Evolutionary conservation across 2,329 filamentous ascomycete species (phyloP), one percentile per base, ranked within the genome.

Genomic region (Penicillium janthinellum): DNA sequence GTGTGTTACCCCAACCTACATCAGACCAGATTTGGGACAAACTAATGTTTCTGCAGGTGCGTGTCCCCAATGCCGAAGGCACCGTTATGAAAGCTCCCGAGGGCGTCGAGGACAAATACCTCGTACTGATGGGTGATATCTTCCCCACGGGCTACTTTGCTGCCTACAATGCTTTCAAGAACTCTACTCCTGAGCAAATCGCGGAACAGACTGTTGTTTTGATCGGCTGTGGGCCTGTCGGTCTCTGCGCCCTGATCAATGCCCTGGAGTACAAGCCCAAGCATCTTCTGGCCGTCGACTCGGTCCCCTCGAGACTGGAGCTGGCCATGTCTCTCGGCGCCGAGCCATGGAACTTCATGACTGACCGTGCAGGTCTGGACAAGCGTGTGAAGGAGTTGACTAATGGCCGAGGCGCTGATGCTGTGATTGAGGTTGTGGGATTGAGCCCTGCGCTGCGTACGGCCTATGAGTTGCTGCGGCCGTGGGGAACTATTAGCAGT

Each of bases 41-140:
- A 25, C 38, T 54, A 35, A 54, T 15, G 28, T 22, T n/a, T 11
- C 10, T 70, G 51, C 72, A 82, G 73, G 80, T 93, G 54, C 87
- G 91, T 37, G 84, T 96, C 14, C 93, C 93, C 0, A 79, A 89
- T 56, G 92, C 92, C 11, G 92, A 96, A 70, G 86, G 87, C 38
- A 96, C 91, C 0, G 85, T 89, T n/a, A 84, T 92, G 71, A 89
- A 88, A 69, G 88, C 91, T 0, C 89, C 90, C 0, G 76, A 85
- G 1, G 85, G 83, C 8, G 89, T 96, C 59, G 85, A 88, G 20
- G 88, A 94, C 66, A 84, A 90, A 64, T 87, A 87, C 38, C 82
- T 96, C 51, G 87, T 96, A 6, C 83, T 96, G 28, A 96, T 96
- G 92, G 92, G 91, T 15, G 92, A 96, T 72, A 96, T 96, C 69